Evolutionary conservation across 345 rosid species (phyloP).

Genomic region (Capsella bursapastoris): DNA sequence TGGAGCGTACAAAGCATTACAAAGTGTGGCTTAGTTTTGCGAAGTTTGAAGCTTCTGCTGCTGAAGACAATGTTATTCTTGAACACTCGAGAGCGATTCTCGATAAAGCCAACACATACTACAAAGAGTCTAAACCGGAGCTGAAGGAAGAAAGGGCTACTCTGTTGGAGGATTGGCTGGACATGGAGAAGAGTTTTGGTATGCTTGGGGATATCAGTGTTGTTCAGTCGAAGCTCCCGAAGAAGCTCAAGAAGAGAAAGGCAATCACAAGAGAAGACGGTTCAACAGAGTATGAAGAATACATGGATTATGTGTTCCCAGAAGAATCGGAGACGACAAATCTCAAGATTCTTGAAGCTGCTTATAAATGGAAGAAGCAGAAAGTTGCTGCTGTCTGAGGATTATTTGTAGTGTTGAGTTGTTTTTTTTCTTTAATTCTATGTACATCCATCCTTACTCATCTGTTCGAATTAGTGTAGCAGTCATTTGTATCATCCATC

Average conservation of each 20-base stretch:
- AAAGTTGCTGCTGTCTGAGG: conserved; percentile 46
- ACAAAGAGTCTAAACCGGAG: conserved; percentile 22
- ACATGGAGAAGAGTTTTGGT: conserved; percentile 48
- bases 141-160: conserved; percentile 18
- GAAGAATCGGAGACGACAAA: conserved; percentile 63
- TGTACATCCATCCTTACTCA: not conserved
- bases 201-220: conserved; percentile 45
- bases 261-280: conserved; percentile 58
- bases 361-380: conserved; percentile 72
- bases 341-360: conserved; percentile 78
- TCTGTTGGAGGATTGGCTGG: conserved; percentile 26
- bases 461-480: not conserved
- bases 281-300: conserved; percentile 71
- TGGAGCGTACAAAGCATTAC: conserved; percentile 57
- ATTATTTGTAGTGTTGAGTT: conserved; percentile 1
- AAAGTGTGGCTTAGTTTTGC: conserved; percentile 86
- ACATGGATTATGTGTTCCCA: conserved; percentile 68
- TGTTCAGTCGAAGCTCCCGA: conserved; percentile 70
- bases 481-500: not conserved
- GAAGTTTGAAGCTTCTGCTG: conserved; percentile 67
- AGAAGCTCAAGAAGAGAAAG: conserved; percentile 76
- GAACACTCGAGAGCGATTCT: conserved; percentile 9
- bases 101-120: conserved; percentile 27
- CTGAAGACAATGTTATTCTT: conserved; percentile 9
- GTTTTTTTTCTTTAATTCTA: not conserved